Percentiles rank a stretch among this genome's conserved stretches.
Evolutionary conservation across 208 protist species (phyloP).

Genomic region (Acanthamoeba triangularis): DNA sequence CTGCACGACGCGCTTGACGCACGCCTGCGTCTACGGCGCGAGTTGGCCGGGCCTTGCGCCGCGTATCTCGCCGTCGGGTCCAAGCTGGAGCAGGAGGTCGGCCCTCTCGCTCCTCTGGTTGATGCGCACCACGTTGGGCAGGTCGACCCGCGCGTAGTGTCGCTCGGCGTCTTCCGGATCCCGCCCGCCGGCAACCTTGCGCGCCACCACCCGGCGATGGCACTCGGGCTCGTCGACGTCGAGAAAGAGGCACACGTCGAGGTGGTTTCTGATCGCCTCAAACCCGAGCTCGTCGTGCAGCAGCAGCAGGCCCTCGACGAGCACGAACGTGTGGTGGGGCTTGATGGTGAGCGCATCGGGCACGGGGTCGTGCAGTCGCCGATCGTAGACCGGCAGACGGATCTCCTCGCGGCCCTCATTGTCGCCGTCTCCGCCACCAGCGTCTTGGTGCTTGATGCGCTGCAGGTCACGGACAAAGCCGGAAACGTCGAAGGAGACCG

Average conservation of each 20-base stretch:
- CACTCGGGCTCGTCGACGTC: slow-evolving; percentile 10
- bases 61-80: not conserved
- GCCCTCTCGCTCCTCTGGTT: not conserved
- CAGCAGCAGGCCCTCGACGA: slow-evolving; percentile 47
- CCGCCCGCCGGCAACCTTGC: not conserved
- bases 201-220: not conserved
- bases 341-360: not conserved
- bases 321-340: slow-evolving; percentile 1
- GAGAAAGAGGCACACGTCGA: slow-evolving; percentile 39
- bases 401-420: not conserved
- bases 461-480: not conserved
- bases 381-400: slow-evolving; percentile 10
- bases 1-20: no score
- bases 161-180: not conserved
- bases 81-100: not conserved
- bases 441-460: not conserved
- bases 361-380: slow-evolving; percentile 5
- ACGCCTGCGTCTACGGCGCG: no score
- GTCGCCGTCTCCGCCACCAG: not conserved
- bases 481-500: not conserved
- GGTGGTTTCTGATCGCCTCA: not conserved
- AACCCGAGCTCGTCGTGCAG: slow-evolving; percentile 31
- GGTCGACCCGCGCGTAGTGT: slow-evolving; percentile 28
- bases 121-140: not conserved
- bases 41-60: not conserved